Conservation (phyloP, 768 basidiomycete genomes). For the Erythrobasidium yunnanense region DNA sequence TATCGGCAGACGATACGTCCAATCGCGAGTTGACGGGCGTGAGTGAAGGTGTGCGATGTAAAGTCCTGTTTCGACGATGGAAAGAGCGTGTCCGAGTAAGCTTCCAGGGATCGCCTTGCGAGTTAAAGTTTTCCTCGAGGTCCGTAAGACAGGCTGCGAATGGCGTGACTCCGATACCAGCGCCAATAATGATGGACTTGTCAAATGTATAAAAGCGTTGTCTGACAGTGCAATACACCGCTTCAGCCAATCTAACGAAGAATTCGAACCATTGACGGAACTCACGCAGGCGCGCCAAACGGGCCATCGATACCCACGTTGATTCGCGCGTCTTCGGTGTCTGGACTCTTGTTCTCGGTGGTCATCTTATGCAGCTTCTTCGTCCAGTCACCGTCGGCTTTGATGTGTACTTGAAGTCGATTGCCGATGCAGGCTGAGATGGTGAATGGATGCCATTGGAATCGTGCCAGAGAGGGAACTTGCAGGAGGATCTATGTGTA, state of each 20-base stretch:
- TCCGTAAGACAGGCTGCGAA: conserved; percentile 19
- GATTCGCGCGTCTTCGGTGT: not conserved
- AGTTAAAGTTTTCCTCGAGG: conserved; percentile 17
- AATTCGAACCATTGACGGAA: too few relatives aligned
- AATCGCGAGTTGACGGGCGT: not conserved
- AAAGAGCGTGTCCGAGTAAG: conserved; percentile 10
- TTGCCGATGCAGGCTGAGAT: conserved; percentile 19
- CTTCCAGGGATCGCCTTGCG: conserved; percentile 23
- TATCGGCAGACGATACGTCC: not conserved
- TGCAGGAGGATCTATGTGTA: conserved; percentile 1
- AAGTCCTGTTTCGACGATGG: not conserved
- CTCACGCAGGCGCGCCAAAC: conserved; percentile 18
- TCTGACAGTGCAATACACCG: too few relatives aligned
- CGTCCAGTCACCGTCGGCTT: conserved; percentile 25
- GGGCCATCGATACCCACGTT: conserved; percentile 18
- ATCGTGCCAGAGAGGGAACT: conserved; percentile 5
- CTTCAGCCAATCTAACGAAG: too few relatives aligned
- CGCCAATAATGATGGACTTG: conserved; percentile 22
- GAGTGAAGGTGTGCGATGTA: not conserved
- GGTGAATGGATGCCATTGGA: conserved; percentile 27
- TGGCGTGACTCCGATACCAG: conserved; percentile 12
- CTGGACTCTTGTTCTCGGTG: not conserved
- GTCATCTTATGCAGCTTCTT: conserved; percentile 1
- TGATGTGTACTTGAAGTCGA: conserved; percentile 23
- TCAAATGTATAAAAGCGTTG: conserved; percentile 25